These are phyloP conservation scores for Hymenoscyphus salicellus DNA, from an alignment of 2,329 filamentous ascomycete species.

Conservation along the genomic window DNA sequence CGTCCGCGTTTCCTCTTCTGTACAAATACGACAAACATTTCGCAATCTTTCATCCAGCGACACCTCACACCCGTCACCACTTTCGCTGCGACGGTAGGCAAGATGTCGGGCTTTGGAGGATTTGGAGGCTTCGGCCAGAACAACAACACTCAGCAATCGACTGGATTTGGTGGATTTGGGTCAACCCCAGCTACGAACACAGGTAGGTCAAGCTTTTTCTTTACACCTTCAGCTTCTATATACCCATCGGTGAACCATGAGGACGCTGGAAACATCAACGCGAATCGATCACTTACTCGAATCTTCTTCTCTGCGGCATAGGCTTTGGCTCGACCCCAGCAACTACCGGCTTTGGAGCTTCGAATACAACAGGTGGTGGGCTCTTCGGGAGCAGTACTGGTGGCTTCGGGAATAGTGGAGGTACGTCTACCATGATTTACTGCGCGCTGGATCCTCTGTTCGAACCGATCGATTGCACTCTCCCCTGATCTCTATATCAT, in stretches of 20 bases:
- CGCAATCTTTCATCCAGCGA: slow-evolving; percentile 15
- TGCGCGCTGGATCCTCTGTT: slow-evolving; percentile 24
- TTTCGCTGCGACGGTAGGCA: slow-evolving; percentile 17
- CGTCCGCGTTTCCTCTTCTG: slow-evolving; percentile 21
- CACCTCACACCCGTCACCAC: slow-evolving; percentile 8
- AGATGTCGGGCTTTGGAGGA: slow-evolving; percentile 49
- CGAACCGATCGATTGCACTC: slow-evolving; percentile 5
- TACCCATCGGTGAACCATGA: slow-evolving; percentile 15
- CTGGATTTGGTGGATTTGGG: slow-evolving; percentile 56
- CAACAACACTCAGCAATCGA: slow-evolving; percentile 46
- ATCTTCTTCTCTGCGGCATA: slow-evolving; percentile 31
- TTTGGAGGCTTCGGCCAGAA: slow-evolving; percentile 61
- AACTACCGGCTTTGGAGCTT: slow-evolving; percentile 41
- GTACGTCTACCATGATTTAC: slow-evolving; percentile 37
- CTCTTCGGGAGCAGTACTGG: slow-evolving; percentile 41
- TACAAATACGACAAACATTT: slow-evolving; percentile 17
- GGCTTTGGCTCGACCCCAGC: slow-evolving; percentile 43
- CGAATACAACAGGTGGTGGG: slow-evolving; percentile 37
- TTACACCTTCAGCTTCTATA: slow-evolving; percentile 12
- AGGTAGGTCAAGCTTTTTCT: slow-evolving; percentile 34
- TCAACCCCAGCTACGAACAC: slow-evolving; percentile 34
- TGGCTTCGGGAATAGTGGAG: slow-evolving; percentile 38
- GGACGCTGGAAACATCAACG: slow-evolving; percentile 21
- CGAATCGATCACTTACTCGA: slow-evolving; percentile 37
- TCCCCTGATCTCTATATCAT: slow-evolving; percentile 10